These are phyloP conservation scores for Lactarius pseudohatsudake DNA, from an alignment of 768 basidiomycete species.

Conservation along the genomic window DNA sequence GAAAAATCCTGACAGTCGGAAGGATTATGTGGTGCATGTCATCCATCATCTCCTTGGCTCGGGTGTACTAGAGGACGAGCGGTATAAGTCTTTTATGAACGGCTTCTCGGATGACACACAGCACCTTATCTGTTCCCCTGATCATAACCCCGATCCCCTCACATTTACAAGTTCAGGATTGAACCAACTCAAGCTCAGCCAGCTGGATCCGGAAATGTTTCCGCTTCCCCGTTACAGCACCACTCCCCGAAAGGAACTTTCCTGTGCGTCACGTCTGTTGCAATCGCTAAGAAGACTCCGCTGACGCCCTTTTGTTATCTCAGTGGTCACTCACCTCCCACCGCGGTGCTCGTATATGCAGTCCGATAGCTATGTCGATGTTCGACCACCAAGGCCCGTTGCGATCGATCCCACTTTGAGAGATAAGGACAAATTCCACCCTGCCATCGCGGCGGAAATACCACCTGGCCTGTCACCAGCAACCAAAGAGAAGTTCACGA, in stretches of 20 bases:
- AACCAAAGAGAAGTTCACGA: constrained; percentile 42
- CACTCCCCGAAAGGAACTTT: constrained; percentile 42
- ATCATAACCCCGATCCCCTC: constrained; percentile 59
- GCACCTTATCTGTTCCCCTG: constrained; percentile 74
- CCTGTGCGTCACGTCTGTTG: constrained; percentile 29
- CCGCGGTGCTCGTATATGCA: constrained; percentile 12
- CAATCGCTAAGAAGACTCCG: not conserved
- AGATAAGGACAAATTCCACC: constrained; percentile 27
- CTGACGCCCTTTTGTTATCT: not conserved
- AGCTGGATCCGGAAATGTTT: constrained; percentile 74
- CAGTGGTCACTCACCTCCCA: constrained; percentile 30
- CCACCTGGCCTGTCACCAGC: constrained; percentile 33
- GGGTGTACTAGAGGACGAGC: constrained; percentile 64
- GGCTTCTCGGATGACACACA: constrained; percentile 59
- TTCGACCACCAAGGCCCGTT: constrained; percentile 30
- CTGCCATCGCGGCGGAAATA: constrained; percentile 14
- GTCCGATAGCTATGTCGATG: constrained; percentile 23
- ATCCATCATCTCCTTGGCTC: constrained; percentile 74
- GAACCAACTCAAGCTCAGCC: constrained; percentile 67
- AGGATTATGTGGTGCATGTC: constrained; percentile 49
- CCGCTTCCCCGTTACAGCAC: constrained; percentile 57
- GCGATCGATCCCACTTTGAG: constrained; percentile 39
- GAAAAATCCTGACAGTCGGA: constrained; percentile 39
- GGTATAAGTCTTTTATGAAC: constrained; percentile 73
- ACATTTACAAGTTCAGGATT: constrained; percentile 74